Conservation (phyloP, 2,329 filamentous ascomycete species). For the Pseudogymnoascus pannorum region DNA sequence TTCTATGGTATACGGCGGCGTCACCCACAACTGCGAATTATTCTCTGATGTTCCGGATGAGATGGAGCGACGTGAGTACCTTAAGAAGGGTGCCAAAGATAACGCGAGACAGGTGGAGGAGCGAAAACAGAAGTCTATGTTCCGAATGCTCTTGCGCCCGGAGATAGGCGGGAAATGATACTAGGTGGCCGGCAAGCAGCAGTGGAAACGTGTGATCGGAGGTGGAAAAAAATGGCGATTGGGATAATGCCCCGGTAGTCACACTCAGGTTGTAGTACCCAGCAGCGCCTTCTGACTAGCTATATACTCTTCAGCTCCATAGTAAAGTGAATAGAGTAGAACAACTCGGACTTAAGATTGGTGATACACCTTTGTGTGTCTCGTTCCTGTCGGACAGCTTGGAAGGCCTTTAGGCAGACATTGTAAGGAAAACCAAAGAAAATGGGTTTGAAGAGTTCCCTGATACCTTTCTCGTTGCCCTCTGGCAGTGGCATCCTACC, state of each 20-base stretch:
- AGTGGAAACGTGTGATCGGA: background rate
- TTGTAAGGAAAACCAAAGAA: background rate
- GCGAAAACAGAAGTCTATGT: background rate
- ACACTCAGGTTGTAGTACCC: too few species aligned
- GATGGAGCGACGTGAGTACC: background rate
- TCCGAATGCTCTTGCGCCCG: conserved; percentile 1
- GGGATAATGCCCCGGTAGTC: too few species aligned
- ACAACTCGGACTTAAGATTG: background rate
- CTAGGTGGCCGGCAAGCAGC: background rate
- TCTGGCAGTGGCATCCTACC: background rate
- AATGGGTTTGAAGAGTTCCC: background rate
- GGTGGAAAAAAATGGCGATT: background rate
- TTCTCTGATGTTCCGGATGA: background rate
- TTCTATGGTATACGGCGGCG: background rate
- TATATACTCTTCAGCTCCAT: background rate
- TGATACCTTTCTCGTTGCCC: background rate
- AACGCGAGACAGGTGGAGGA: background rate
- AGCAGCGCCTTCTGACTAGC: background rate
- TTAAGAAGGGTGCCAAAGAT: background rate
- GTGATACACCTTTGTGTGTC: background rate
- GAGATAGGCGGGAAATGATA: background rate
- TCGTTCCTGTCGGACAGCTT: background rate
- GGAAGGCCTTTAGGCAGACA: background rate
- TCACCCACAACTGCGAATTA: background rate
- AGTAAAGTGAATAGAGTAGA: background rate